Evolutionary conservation across 2,329 filamentous ascomycete species (phyloP), one percentile per base, ranked within the genome.

Genomic region (Cryphonectria japonica): DNA sequence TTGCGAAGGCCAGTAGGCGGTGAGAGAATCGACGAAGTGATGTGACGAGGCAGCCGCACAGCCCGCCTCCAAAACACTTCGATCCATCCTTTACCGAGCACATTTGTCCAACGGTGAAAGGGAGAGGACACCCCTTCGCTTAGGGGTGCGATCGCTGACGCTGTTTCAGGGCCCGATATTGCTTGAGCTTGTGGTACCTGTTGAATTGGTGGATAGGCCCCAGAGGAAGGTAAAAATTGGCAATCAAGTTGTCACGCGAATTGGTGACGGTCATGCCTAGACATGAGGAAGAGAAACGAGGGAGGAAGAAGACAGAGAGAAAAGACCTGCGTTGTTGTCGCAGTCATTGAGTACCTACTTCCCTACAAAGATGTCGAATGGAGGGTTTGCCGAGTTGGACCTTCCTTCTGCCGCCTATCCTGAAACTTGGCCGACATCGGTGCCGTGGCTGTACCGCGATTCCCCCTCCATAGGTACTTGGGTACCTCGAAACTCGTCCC

Each of bases 11-110:
- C 22, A 8, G 57, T n/a, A 50, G 26, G 66, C 66, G 66, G 66
- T 67, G 66, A 67, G 57, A 39, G 26, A 60, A 19, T 34, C 9
- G 50, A 59, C 34, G 11, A 52, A 29, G 52, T 57, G 50, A 59
- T 52, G 65, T 37, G 64, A 66, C 46, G 19, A 66, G 64, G 46
- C 46, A 57, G 29, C 39, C 59, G 39, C 22, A 50, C 39, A 52
- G 29, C 29, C 54, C 54, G 29, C 54, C 54, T 32, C 22, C 19
- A 50, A 19, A 59, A 29, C 29, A 32, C 54, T 34, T 29, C n/a
- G 26, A 11, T 57, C 26, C 14, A n/a, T 57, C 54, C 14, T 26
- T 59, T 59, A 8, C 54, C 54, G 54, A 50, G 46, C 46, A 50
- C 9, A 50, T 50, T n/a, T 59, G 26, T 32, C 19, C 54, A 32